phyloP scores from a whole-genome alignment of 768 basidiomycete species.

The Boletus insuetus region DNA sequence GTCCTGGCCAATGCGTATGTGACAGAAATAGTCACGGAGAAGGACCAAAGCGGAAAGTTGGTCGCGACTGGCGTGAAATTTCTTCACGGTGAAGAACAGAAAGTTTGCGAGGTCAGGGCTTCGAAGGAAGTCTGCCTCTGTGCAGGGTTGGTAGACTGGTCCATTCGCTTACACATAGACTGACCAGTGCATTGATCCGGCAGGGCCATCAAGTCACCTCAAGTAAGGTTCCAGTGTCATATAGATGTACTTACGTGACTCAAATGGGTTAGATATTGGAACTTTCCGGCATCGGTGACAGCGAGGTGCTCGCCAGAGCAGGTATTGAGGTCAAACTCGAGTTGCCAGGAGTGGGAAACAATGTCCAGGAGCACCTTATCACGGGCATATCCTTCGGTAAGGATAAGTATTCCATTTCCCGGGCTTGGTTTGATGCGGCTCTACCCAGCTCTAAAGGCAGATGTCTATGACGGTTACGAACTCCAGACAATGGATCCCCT shows the following conservation, averaged over 20 bases:
- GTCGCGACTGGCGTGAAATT: not conserved
- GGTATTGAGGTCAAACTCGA: not conserved
- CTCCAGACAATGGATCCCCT: not conserved
- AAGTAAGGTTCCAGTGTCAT: not conserved
- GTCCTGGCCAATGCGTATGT: not conserved
- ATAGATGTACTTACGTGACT: not conserved
- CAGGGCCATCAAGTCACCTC: conserved; percentile 1
- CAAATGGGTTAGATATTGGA: not conserved
- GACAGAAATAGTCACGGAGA: not conserved
- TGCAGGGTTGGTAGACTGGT: not conserved
- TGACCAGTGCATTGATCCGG: not conserved
- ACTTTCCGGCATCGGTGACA: conserved; percentile 1
- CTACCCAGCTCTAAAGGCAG: not conserved
- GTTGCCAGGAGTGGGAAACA: conserved; percentile 1
- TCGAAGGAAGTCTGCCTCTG: conserved; percentile 1
- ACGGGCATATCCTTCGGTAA: not conserved
- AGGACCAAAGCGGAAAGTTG: not conserved
- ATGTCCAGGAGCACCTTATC: conserved; percentile 1
- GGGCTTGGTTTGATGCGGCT: not conserved
- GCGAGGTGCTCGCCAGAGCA: not conserved
- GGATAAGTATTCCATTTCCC: not conserved
- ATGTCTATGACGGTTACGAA: not conserved
- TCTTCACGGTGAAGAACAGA: not conserved
- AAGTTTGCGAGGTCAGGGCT: not conserved
- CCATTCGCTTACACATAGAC: not conserved